Evolutionary conservation across 768 basidiomycete genomes (phyloP), one percentile per base, ranked within the genome.

Genomic region (Candolleomyces efflorescens): DNA sequence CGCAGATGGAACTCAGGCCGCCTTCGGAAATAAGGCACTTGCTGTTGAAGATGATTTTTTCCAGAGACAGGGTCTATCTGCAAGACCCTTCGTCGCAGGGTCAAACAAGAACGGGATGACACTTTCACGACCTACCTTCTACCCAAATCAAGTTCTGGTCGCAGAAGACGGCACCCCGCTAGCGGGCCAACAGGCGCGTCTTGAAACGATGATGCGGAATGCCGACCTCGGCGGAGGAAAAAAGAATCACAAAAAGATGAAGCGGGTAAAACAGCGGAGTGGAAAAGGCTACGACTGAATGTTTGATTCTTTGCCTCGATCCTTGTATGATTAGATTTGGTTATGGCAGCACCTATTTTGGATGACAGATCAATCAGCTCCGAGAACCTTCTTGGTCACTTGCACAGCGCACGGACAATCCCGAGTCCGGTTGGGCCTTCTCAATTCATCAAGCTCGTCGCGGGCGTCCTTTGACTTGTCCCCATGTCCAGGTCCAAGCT

Each of bases 11-110:
- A 62, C 73, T 7, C 65, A 69, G 26, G 69, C 66, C 13, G 70
- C 68, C 27, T 68, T 72, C 27, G 78, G 79, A n/a, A 68, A 69
- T 54, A 90, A 86, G 68, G 84, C 91, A 1, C 75, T 74, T n/a
- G 80, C 79, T 6, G 64, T 99, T 6, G 96, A 99, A 65, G 75
- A 80, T 23, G 83, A 85, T 2, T 98, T 98, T 75, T 99, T 99
- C 63, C 80, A 81, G 51, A 78, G 76, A 50, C 65, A 75, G 6
- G 67, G 74, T 13, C 66, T 88, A 23, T 78, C 83, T 1, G 65
- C 85, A 3, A 77, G 84, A 43, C 83, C 93, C 2, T 84, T 87
- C 55, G 73, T 90, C 3, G 83, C 86, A 50, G 81, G 83, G 45
- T 78, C 81, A 20, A 75, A 77, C 32, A 77, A 78, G 20, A 78